Evolutionary conservation across 306 rosid species (phyloP), one percentile per base, ranked within the genome.

Genomic region (Acmispon strigosus): DNA sequence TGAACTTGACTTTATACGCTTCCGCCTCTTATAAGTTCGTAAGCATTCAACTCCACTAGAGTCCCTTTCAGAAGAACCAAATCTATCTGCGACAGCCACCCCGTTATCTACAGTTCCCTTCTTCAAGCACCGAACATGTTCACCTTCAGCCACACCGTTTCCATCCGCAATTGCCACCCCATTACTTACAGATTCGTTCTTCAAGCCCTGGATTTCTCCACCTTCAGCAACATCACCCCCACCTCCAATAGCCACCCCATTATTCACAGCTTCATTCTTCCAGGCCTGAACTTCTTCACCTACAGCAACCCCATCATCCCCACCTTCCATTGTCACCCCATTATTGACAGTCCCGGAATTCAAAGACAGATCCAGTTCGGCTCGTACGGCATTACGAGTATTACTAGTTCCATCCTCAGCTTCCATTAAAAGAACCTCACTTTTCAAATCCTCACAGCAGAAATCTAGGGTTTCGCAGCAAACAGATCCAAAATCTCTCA

Each of bases 1-100:
- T 47, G 81, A 65, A 57, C 78, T 54, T 2, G 57, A 85, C 79
- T 69, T 88, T 18, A 43, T 69, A 66, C 57, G 80, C 76, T 82
- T 91, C n/a, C 96, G 89, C 89, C 99, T 85, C 89, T 91, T 89
- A 77, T 91, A 91, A 69, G 99, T 95, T 63, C 44, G 81, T 64
- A 91, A 13, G 53, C 77, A 43, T 61, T 82, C 84, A 71, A 58
- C 61, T 45, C 72, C 54, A 42, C 80, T 75, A 3, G 76, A 82
- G 64, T 80, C 53, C 77, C 79, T 69, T 20, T 78, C 78, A 10
- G 62, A 76, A 74, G 58, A 59, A 77, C 66, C 87, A 67, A 54
- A 72, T 45, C 74, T 62, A 65, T 57, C 48, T 36, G 66, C 70
- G 59, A 42, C 39, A 29, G 32, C 69, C 75, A 59, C 44, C 49